phyloP scores from a whole-genome alignment of 176 grass and related monocot species.

The Carex scoparia region DNA sequence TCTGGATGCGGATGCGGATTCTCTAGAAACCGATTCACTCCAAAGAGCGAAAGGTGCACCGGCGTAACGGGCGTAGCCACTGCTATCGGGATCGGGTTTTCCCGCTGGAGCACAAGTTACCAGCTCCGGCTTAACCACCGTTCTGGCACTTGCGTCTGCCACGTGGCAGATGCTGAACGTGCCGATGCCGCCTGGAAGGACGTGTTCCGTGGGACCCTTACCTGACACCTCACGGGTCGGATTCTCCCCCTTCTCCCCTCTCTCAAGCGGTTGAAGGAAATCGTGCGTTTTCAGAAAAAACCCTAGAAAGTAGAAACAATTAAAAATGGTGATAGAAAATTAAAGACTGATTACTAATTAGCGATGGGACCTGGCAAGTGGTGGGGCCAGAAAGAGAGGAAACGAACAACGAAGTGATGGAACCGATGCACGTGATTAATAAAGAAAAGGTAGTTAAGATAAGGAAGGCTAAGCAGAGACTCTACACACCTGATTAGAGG shows the following conservation, averaged over 20 bases:
- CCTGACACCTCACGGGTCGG: not conserved
- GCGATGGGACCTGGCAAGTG: constrained; percentile 6
- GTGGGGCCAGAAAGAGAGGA: constrained; percentile 20
- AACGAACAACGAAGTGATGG: not conserved
- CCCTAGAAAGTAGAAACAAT: constrained; percentile 18
- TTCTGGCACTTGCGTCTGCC: constrained; percentile 12
- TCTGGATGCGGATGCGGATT: constrained; percentile 23
- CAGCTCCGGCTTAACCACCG: constrained; percentile 26
- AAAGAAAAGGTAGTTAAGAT: constrained; percentile 15
- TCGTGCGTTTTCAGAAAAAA: constrained; percentile 71
- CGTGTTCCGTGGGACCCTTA: constrained; percentile 36
- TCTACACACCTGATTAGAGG: not conserved
- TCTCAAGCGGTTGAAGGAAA: constrained; percentile 66
- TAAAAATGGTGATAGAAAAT: not conserved
- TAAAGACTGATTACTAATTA: not conserved
- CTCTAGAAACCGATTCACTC: constrained; percentile 37
- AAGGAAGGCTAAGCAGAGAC: constrained; percentile 16
- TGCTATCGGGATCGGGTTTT: constrained; percentile 22
- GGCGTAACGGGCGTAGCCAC: constrained; percentile 28
- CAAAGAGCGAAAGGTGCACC: constrained; percentile 48
- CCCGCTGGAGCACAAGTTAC: constrained; percentile 11
- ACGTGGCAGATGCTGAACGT: constrained; percentile 63
- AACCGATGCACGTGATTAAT: constrained; percentile 28
- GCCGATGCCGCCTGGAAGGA: constrained; percentile 50
- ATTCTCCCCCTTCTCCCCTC: constrained; percentile 5